Percentiles rank a stretch among this genome's conserved stretches.
These are phyloP conservation scores for Viola odorata DNA, from an alignment of 345 rosid genomes.

Conservation along the genomic window DNA sequence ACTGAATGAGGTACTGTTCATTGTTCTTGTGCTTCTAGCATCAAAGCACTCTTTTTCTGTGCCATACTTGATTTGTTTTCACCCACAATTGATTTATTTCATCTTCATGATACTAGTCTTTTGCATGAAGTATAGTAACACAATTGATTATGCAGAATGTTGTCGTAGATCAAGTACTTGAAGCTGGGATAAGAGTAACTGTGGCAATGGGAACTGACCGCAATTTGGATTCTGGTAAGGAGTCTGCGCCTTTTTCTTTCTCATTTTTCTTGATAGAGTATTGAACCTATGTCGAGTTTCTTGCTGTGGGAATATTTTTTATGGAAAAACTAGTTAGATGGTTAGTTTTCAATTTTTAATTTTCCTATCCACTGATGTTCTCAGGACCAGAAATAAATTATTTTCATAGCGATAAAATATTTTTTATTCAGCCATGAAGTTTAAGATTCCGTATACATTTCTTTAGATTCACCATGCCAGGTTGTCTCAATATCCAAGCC, in stretches of 20 bases:
- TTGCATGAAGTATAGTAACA: background rate
- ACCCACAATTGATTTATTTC: background rate
- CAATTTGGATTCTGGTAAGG: constrained; percentile 54
- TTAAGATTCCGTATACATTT: constrained; percentile 24
- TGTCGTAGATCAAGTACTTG: constrained; percentile 55
- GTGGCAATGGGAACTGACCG: constrained; percentile 77
- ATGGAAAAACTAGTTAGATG: no score
- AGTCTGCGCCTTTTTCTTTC: background rate
- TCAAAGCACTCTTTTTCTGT: background rate
- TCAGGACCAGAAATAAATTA: background rate
- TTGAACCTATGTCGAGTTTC: constrained; percentile 4
- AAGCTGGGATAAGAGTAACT: constrained; percentile 78
- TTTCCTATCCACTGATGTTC: background rate
- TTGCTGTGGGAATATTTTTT: background rate
- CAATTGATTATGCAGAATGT: constrained; percentile 49
- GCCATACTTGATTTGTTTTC: background rate
- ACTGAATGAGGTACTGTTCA: no score
- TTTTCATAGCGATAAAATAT: background rate
- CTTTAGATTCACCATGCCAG: constrained; percentile 55
- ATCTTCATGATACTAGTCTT: background rate
- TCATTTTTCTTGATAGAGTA: background rate
- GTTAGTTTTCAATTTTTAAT: background rate
- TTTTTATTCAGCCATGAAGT: background rate
- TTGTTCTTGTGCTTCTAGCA: no score
- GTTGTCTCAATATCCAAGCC: constrained; percentile 67